A percentile compares a stretch with the other conserved stretches of the same genome.
Conservation (phyloP, 2,329 filamentous ascomycete genomes). For the Aspergillus brasiliensis region DNA sequence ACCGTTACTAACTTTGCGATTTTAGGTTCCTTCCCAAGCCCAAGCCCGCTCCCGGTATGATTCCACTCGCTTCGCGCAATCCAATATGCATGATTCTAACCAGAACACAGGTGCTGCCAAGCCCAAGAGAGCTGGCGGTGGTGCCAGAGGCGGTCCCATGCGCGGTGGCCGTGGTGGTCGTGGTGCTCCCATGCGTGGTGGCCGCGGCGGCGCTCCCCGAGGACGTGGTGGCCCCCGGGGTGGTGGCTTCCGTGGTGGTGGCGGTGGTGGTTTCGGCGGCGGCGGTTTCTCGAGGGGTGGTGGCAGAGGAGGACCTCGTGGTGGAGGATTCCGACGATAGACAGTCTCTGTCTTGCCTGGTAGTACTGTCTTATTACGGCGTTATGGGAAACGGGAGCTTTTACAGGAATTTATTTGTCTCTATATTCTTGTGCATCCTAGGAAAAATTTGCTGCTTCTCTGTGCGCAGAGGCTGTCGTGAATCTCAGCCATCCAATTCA, state of each 20-base stretch:
- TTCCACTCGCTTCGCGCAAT: background rate
- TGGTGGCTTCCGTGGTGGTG: slow-evolving; percentile 44
- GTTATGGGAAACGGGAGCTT: slow-evolving; percentile 47
- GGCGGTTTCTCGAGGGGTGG: slow-evolving; percentile 36
- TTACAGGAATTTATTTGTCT: slow-evolving; percentile 41
- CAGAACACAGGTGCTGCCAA: slow-evolving; percentile 63
- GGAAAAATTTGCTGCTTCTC: slow-evolving; percentile 34
- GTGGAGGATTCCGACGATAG: slow-evolving; percentile 31
- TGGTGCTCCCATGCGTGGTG: slow-evolving; percentile 43
- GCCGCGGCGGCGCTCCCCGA: slow-evolving; percentile 55
- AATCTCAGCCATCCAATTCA: slow-evolving; percentile 33
- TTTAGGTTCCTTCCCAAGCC: slow-evolving; percentile 86
- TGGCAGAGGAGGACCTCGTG: slow-evolving; percentile 34
- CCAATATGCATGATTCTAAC: slow-evolving; percentile 20
- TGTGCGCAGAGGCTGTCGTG: slow-evolving; percentile 33
- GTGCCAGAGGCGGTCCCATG: slow-evolving; percentile 45
- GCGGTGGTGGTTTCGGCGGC: slow-evolving; percentile 49
- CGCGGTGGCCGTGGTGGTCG: slow-evolving; percentile 48
- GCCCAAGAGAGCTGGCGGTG: slow-evolving; percentile 69
- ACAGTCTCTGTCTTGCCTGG: slow-evolving; percentile 27
- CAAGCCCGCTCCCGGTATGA: slow-evolving; percentile 64
- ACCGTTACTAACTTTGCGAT: slow-evolving; percentile 17
- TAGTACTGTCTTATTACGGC: slow-evolving; percentile 45
- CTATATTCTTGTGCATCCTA: slow-evolving; percentile 39
- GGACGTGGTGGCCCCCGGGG: slow-evolving; percentile 58